phyloP scores from a whole-genome alignment of 768 basidiomycete genomes.

The Amanita rimosa region DNA sequence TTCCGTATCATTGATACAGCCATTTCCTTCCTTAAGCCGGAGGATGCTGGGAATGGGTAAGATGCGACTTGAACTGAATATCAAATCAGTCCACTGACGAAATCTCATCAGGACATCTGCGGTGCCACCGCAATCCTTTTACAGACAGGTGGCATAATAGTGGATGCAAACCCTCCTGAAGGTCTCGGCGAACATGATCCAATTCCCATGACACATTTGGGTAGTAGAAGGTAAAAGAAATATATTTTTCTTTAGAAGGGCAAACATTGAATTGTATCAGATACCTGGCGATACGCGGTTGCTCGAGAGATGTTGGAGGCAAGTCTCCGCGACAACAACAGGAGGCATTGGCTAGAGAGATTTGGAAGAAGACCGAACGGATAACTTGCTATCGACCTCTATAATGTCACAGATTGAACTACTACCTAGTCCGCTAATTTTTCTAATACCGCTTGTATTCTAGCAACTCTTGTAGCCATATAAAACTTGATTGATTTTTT shows the following conservation, averaged over 20 bases:
- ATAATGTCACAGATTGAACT: neutral
- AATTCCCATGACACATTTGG: conserved; percentile 14
- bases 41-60: conserved; percentile 18
- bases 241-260: neutral
- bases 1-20: neutral
- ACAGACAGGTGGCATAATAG: conserved; percentile 16
- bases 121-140: conserved; percentile 14
- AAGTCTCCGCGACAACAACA: conserved; percentile 12
- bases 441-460: neutral
- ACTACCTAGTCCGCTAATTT: neutral
- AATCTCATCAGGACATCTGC: conserved; percentile 13
- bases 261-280: neutral
- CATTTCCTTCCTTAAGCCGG: conserved; percentile 5
- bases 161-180: conserved; percentile 14
- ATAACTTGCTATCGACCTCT: conserved; percentile 13
- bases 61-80: neutral
- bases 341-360: conserved; percentile 13
- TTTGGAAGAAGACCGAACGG: conserved; percentile 16
- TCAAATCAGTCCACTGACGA: neutral
- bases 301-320: conserved; percentile 11
- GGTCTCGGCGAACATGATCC: conserved; percentile 8
- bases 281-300: conserved; percentile 14
- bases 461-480: neutral
- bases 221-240: conserved; percentile 11
- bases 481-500: neutral